Base-by-base conservation (phyloP, 768 basidiomycete genomes). In the Mycena polygramma region DNA sequence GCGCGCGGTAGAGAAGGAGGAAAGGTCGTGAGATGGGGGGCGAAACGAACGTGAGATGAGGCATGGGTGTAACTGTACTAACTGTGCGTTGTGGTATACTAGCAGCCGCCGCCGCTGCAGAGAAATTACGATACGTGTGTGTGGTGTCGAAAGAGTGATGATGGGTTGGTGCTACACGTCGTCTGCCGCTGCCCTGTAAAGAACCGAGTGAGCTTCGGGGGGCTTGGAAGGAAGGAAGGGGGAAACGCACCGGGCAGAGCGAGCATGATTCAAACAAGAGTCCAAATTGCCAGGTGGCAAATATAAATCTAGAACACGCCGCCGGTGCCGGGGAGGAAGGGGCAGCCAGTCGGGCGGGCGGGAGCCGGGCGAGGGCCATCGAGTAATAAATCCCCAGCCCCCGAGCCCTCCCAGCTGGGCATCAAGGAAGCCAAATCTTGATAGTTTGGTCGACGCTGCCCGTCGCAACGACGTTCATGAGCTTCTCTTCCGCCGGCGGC, bases 381-480 rank as follows among this genome's bases (percentile, higher is more conserved):
- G 49, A 37, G 57, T 36, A 57, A 57, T 49, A 64, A 45, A 51
- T 57, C 49, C 30, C 46, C 57, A 37, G 24, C 51, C 57, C 68
- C 72, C 35, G 4, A 49, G 26, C 36, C 60, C 43, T 37, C 51
- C 22, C n/a, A 26, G 30, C 24, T 45, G 49, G 36, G 68, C 62
- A 63, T 85, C 79, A 89, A 79, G 89, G 89, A 73, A 88, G 79
- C 89, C 89, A 90, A 66, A 90, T 87, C 81, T 90, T 90, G 76
- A 90, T 83, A 59, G 86, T 86, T 78, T 91, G 89, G 78, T 92
- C 91, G 43, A 91, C 88, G 59, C 90, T 89, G 43, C 90, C 90
- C 43, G 91, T 88, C 52, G 91, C 90, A 57, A 92, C 85, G 30
- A 92, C 91, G 72, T 92, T 92, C 63, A 91, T 86, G 69, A 91